phyloP scores from a whole-genome alignment of 164 flowering plant genomes.

The Dillenia suffruticosa region DNA sequence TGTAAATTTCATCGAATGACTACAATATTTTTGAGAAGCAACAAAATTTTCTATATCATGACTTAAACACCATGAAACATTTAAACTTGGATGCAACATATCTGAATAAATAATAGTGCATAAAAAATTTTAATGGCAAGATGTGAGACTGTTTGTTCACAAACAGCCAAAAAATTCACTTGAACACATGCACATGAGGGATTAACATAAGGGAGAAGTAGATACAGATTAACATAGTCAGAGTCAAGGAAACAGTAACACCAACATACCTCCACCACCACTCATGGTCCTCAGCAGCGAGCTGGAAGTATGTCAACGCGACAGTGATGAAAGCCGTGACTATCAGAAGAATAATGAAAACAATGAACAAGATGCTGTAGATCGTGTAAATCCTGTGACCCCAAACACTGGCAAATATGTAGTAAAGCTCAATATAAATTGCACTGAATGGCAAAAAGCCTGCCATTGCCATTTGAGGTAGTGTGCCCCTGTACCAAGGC shows the following conservation, averaged over 20 bases:
- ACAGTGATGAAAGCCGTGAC: constrained; percentile 44
- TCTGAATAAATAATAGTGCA: too few species aligned
- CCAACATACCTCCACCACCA: constrained; percentile 45
- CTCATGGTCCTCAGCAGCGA: constrained; percentile 45
- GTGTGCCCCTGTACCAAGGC: constrained; percentile 34
- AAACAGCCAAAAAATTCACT: background rate
- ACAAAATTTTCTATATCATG: too few species aligned
- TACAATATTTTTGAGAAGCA: too few species aligned
- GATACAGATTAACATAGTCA: background rate
- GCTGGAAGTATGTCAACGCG: constrained; percentile 42
- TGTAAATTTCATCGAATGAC: too few species aligned
- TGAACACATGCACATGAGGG: background rate
- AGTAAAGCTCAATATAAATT: constrained; percentile 39
- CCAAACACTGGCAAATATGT: constrained; percentile 46
- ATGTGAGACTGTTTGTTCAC: too few species aligned
- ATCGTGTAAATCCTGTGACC: constrained; percentile 42
- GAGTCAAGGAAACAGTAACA: background rate
- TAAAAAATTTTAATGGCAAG: too few species aligned
- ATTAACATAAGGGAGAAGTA: background rate
- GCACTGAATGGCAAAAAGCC: constrained; percentile 46
- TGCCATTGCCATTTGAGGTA: constrained; percentile 46
- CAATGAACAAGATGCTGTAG: constrained; percentile 40
- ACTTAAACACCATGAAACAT: too few species aligned
- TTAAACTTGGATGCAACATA: too few species aligned
- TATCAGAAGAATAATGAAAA: constrained; percentile 37